Conservation (phyloP, 2,329 filamentous ascomycete genomes). For the Pezicula rhizophila region DNA sequence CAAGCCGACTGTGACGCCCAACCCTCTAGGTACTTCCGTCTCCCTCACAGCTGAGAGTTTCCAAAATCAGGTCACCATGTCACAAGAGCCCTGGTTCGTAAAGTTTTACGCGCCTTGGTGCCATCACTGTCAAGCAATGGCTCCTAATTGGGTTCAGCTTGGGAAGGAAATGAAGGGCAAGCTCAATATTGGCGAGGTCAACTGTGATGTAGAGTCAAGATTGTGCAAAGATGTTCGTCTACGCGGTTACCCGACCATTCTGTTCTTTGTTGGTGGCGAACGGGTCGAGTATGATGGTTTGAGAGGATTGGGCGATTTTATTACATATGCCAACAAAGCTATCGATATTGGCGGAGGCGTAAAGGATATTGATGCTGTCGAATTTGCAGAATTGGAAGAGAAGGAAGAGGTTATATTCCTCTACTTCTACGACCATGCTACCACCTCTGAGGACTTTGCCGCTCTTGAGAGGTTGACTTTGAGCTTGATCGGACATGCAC, state of each 20-base stretch:
- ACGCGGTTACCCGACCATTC: slow-evolving; percentile 76
- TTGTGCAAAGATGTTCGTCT: slow-evolving; percentile 90
- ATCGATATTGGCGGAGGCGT: slow-evolving; percentile 72
- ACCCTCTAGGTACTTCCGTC: slow-evolving; percentile 69
- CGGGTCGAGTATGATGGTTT: slow-evolving; percentile 89
- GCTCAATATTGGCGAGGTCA: slow-evolving; percentile 91
- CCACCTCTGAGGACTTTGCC: slow-evolving; percentile 83
- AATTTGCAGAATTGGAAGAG: slow-evolving; percentile 78
- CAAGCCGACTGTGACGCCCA: slow-evolving; percentile 53
- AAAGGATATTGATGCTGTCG: slow-evolving; percentile 68
- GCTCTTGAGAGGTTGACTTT: slow-evolving; percentile 82
- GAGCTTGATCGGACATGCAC: slow-evolving; percentile 84
- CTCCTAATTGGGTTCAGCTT: slow-evolving; percentile 82
- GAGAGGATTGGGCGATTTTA: slow-evolving; percentile 83
- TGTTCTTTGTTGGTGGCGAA: slow-evolving; percentile 90
- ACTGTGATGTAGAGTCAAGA: slow-evolving; percentile 78
- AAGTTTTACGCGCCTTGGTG: slow-evolving; percentile 99
- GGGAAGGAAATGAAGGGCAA: slow-evolving; percentile 85
- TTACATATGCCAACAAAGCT: slow-evolving; percentile 81
- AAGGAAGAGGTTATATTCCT: slow-evolving; percentile 94
- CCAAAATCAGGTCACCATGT: slow-evolving; percentile 76
- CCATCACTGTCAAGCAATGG: slow-evolving; percentile 88
- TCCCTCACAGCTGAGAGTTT: slow-evolving; percentile 79
- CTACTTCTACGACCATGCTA: slow-evolving; percentile 97
- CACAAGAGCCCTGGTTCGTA: slow-evolving; percentile 92